A percentile compares a stretch with the other conserved stretches of the same genome.
phyloP scores from a whole-genome alignment of 768 basidiomycete genomes.

The Mycena vitilis region DNA sequence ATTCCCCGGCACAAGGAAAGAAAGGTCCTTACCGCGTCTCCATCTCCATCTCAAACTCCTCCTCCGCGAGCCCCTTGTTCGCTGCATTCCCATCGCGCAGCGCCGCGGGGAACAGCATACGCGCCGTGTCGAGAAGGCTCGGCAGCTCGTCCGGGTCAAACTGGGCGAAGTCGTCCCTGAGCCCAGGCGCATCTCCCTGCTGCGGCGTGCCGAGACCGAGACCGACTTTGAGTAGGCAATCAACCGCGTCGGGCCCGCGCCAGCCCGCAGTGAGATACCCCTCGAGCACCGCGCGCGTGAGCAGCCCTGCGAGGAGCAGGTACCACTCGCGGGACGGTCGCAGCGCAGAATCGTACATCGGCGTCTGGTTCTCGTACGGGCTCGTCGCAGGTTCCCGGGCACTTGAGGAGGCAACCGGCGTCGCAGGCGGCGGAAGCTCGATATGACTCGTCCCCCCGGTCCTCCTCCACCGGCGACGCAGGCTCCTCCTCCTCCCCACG shows the following conservation, averaged over 20 bases:
- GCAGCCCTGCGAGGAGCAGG: conserved; percentile 76
- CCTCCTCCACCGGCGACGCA: conserved; percentile 38
- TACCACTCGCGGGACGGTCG: conserved; percentile 86
- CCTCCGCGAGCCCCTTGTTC: conserved; percentile 65
- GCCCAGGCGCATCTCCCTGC: conserved; percentile 14
- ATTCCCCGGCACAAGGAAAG: not conserved
- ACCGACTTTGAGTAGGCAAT: conserved; percentile 80
- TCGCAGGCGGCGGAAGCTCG: conserved; percentile 36
- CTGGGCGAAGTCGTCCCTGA: conserved; percentile 56
- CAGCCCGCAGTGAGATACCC: conserved; percentile 88
- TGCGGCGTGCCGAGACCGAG: conserved; percentile 4
- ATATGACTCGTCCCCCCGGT: conserved; percentile 37
- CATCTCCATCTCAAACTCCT: conserved; percentile 84
- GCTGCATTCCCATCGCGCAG: conserved; percentile 47
- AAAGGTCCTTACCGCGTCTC: conserved; percentile 68
- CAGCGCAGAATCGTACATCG: conserved; percentile 62
- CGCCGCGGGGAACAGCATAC: conserved; percentile 75
- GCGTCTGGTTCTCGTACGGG: conserved; percentile 41
- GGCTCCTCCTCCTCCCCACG: conserved; percentile 63
- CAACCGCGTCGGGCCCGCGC: conserved; percentile 76
- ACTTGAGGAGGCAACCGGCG: conserved; percentile 2
- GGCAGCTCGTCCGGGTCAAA: conserved; percentile 86
- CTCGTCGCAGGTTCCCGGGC: conserved; percentile 15
- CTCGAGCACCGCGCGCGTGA: conserved; percentile 87
- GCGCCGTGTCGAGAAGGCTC: conserved; percentile 69